These are phyloP conservation scores for Cystobasidiaceae sp. DNA, from an alignment of 1,284 basidiomycete genomes.

Conservation along the genomic window DNA sequence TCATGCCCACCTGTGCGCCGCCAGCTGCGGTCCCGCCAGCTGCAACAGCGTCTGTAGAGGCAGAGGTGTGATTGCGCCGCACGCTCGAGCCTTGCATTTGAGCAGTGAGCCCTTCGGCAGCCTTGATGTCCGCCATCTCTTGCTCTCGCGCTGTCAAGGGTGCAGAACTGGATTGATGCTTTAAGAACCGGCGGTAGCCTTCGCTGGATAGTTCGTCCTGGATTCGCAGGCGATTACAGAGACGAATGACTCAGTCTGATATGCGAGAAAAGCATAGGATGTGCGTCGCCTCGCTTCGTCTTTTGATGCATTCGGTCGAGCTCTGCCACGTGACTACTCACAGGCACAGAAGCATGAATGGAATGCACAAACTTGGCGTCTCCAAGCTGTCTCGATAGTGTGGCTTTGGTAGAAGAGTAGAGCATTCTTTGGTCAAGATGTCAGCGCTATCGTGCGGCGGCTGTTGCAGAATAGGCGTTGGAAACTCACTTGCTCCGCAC, in stretches of 20 bases:
- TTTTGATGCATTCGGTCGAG: no score
- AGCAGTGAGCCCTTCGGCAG: conserved; percentile 11
- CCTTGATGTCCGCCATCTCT: conserved; percentile 23
- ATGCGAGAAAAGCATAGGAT: no score
- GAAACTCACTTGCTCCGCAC: conserved; percentile 18
- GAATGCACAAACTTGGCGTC: conserved; percentile 17
- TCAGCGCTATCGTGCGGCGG: no score
- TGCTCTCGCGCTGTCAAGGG: conserved; percentile 23
- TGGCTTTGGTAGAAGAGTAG: conserved; percentile 22
- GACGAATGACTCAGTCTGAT: neutral
- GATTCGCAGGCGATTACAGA: neutral
- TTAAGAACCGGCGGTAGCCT: conserved; percentile 17
- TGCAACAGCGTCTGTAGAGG: neutral
- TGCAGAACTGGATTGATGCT: conserved; percentile 8
- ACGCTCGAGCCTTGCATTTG: neutral
- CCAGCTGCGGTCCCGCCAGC: neutral
- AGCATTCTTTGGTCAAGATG: no score
- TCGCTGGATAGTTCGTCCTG: conserved; percentile 23
- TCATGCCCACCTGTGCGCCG: conserved; percentile 21
- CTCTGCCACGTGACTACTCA: neutral
- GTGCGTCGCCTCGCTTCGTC: no score
- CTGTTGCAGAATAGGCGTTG: no score
- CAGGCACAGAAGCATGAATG: conserved; percentile 8
- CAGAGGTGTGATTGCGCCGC: neutral
- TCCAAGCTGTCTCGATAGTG: conserved; percentile 20